Evolutionary conservation across 2,329 filamentous ascomycete genomes (phyloP).

Genomic region (Nemania sp.): DNA sequence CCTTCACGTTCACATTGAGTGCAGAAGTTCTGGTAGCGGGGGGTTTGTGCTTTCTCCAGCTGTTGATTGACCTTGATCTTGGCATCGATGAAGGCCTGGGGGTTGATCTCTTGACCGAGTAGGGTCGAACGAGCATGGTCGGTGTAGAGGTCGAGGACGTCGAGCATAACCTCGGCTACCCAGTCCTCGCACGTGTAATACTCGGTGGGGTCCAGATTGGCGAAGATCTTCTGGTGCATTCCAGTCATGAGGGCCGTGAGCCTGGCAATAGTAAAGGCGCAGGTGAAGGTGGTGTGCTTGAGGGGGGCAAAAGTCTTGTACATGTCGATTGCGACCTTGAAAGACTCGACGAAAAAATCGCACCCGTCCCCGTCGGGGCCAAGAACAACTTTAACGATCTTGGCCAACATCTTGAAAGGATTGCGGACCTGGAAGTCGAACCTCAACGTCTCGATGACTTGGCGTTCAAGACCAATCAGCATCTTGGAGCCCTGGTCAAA

Average conservation of each 20-base stretch:
- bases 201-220: constrained; percentile 54
- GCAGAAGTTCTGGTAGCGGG: constrained; percentile 67
- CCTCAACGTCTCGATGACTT: constrained; percentile 88
- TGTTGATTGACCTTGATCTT: constrained; percentile 88
- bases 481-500: constrained; percentile 80
- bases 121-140: constrained; percentile 77
- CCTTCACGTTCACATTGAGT: constrained; percentile 52
- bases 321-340: constrained; percentile 82
- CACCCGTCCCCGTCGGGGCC: constrained; percentile 50
- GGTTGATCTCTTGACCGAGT: constrained; percentile 71
- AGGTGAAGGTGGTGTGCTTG: constrained; percentile 84
- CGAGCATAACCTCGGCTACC: constrained; percentile 79
- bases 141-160: constrained; percentile 90
- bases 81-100: constrained; percentile 81
- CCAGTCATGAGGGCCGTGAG: constrained; percentile 73
- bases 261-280: constrained; percentile 82
- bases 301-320: constrained; percentile 93
- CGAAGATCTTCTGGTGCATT: constrained; percentile 55
- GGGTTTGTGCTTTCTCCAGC: constrained; percentile 64
- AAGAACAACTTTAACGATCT: constrained; percentile 68
- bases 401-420: constrained; percentile 82
- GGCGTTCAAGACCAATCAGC: constrained; percentile 86
- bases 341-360: constrained; percentile 69
- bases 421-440: constrained; percentile 94
- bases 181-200: constrained; percentile 53